Conservation (phyloP, 148 eudicot species). For the Arctostaphylos glauca region DNA sequence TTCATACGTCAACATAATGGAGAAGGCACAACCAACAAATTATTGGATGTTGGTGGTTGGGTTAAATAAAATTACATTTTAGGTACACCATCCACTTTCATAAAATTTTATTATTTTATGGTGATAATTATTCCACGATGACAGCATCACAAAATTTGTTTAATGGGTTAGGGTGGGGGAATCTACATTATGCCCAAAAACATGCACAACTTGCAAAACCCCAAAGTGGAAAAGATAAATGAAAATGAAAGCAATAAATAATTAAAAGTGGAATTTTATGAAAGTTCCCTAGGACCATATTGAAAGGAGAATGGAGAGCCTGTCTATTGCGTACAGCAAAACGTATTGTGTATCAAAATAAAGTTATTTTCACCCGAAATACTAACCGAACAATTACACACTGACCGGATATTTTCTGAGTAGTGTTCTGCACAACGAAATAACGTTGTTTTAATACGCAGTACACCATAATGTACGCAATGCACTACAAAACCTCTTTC, state of each 20-base stretch:
- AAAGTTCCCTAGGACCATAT: neutral
- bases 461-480: no score
- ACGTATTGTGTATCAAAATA: no score
- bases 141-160: neutral
- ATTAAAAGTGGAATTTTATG: neutral
- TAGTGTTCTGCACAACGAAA: no score
- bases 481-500: no score
- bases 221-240: neutral
- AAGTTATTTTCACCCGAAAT: no score
- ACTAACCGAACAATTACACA: no score
- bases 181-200: neutral
- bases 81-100: neutral
- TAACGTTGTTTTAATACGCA: no score
- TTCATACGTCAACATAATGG: no score
- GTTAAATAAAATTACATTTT: neutral
- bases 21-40: neutral
- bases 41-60: neutral
- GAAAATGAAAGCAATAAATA: neutral
- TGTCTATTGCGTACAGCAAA: no score
- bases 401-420: no score
- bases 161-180: neutral
- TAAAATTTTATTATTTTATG: neutral
- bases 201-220: neutral
- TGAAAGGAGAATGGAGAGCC: neutral
- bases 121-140: neutral